Base-by-base conservation (phyloP, 2,329 filamentous ascomycete species). In the Arthrobotrys musiformis region DNA sequence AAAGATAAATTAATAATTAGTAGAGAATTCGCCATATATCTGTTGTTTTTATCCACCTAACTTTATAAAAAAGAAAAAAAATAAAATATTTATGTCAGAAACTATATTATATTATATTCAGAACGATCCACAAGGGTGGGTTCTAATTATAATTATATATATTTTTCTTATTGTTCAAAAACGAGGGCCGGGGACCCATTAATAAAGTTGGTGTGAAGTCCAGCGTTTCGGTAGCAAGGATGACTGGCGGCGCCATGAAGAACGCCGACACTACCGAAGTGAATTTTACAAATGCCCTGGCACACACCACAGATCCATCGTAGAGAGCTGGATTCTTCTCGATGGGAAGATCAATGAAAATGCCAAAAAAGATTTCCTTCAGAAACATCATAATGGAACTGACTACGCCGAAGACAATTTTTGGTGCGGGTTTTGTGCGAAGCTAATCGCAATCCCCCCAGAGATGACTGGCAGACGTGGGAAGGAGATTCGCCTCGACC, bases 201-300 rank as follows among this genome's bases (percentile, higher is more conserved):
- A n/a, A n/a, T n/a, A n/a, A n/a, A n/a, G n/a, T n/a, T n/a, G n/a
- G n/a, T n/a, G 61, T 17, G 66, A 94, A 81, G 83, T 84, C 58
- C 93, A 93, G 81, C 86, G 82, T 0, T 97, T 97, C 80, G 94
- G 94, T n/a, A 94, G 92, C 83, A 97, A 97, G 82, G 94, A 93
- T 74, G 94, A 97, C 83, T 97, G 90, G 94, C 97, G 96, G 82
- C 89, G 94, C 0, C 94, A 97, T 81, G 94, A 97, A 81, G 91
- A 89, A 79, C 89, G 88, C 15, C 91, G 94, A 81, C 93, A 97
- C 82, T 89, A 88, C 77, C 88, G 91, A 73, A 83, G 88, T 4
- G 90, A 93, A 81, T 86, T 87, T 56, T 97, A 92, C 90, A 88
- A 88, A 30, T 97, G 93, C 81, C 85, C 87, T 30, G 83, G 87